Conservation (phyloP, 345 rosid genomes). For the Eucalyptus rudis region DNA sequence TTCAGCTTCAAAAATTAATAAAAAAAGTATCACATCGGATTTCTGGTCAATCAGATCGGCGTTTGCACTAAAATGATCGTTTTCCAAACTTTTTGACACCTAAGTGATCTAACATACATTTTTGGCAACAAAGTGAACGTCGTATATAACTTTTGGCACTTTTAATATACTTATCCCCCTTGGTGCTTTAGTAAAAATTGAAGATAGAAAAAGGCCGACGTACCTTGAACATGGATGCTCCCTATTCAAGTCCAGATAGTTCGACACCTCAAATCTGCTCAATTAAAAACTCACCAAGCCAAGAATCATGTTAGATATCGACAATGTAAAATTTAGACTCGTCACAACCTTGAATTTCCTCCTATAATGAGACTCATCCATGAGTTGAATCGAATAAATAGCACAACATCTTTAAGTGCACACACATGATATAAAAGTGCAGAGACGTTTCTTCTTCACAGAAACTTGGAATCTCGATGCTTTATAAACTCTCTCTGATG, state of each 20-base stretch:
- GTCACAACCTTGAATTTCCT: background rate
- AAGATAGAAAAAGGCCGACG: background rate
- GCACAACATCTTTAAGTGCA: background rate
- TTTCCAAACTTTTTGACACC: too few species aligned
- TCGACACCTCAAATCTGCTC: background rate
- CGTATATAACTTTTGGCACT: too few species aligned
- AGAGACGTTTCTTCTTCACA: background rate
- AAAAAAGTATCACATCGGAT: too few species aligned
- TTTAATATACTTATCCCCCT: too few species aligned
- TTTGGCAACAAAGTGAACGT: too few species aligned
- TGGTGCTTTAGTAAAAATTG: background rate
- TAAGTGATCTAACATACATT: too few species aligned
- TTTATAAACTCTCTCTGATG: background rate
- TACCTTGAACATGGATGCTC: background rate
- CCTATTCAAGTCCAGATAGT: background rate
- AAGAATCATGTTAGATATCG: background rate
- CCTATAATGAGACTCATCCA: background rate
- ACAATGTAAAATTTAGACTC: background rate
- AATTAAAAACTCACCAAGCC: background rate
- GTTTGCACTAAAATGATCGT: too few species aligned
- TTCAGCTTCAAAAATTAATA: too few species aligned
- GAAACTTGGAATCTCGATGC: background rate
- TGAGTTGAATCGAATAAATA: background rate
- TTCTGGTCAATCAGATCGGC: fast-evolving
- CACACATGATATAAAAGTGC: background rate